Conservation (phyloP, 306 rosid genomes). For the Vachellia pachyceras region DNA sequence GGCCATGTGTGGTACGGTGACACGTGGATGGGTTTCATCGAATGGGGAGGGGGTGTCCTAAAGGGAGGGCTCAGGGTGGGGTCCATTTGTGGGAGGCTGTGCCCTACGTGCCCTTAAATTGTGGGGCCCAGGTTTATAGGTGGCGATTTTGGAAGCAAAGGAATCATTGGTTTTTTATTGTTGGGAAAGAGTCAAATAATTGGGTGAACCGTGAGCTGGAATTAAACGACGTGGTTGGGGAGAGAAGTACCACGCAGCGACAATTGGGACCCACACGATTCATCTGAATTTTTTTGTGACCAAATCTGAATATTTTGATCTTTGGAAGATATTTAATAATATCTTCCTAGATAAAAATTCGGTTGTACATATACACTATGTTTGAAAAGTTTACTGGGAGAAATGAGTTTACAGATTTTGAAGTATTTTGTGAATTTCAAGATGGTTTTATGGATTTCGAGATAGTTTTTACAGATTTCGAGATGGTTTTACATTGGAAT, state of each 20-base stretch:
- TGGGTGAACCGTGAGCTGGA: conserved; percentile 48
- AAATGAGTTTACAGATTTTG: no score
- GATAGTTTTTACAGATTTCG: no score
- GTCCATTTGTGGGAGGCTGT: conserved; percentile 14
- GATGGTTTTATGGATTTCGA: no score
- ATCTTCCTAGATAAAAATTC: no score
- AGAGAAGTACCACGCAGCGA: conserved; percentile 31
- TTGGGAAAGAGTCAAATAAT: conserved; percentile 2
- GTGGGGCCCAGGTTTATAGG: conserved; percentile 16
- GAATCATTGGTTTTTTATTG: not conserved
- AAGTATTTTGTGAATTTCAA: no score
- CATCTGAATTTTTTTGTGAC: no score
- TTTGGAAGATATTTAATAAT: no score
- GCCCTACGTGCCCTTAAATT: conserved; percentile 17
- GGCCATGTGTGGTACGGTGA: not conserved
- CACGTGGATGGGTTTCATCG: conserved; percentile 12
- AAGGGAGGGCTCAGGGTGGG: conserved; percentile 23
- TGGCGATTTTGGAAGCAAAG: not conserved
- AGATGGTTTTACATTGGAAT: no score
- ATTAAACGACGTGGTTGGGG: conserved; percentile 22
- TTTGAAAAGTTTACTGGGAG: no score
- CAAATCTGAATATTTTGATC: no score
- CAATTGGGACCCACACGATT: not conserved
- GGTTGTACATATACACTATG: no score
- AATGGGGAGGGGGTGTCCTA: conserved; percentile 19